phyloP scores from a whole-genome alignment of 148 eudicot species.

The Polygonum maritimum region DNA sequence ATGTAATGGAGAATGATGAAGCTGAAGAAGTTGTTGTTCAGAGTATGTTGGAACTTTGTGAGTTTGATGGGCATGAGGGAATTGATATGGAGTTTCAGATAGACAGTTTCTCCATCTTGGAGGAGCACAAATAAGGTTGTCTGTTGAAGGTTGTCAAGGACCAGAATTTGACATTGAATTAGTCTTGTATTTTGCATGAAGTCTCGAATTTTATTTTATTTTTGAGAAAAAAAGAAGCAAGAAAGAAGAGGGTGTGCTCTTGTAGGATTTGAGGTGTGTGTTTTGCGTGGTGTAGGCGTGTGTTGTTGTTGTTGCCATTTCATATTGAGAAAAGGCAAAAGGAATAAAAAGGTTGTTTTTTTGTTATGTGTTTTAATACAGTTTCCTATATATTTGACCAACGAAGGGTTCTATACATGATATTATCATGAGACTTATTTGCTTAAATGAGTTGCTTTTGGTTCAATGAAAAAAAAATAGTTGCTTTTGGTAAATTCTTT shows the following conservation, averaged over 20 bases:
- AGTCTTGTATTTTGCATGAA: too few relatives aligned
- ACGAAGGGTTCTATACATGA: too few relatives aligned
- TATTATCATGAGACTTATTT: too few relatives aligned
- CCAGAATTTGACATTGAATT: background rate
- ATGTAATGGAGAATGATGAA: background rate
- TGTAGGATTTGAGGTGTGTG: background rate
- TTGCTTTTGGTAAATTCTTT: too few relatives aligned
- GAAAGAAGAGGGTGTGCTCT: background rate
- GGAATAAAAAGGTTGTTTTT: too few relatives aligned
- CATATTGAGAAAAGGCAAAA: too few relatives aligned
- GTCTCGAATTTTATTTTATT: background rate
- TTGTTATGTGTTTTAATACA: too few relatives aligned
- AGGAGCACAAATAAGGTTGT: background rate
- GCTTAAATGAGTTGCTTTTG: too few relatives aligned
- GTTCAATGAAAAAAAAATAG: too few relatives aligned
- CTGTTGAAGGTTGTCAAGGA: background rate
- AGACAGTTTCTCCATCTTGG: conserved; percentile 8
- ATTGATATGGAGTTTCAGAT: conserved; percentile 32
- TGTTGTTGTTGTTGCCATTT: background rate
- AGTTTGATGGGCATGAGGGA: conserved; percentile 64
- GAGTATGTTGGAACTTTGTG: conserved; percentile 36
- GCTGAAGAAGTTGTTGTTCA: conserved; percentile 25
- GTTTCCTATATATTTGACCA: too few relatives aligned
- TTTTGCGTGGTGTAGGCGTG: background rate
- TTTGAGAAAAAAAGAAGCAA: background rate